Conservation (phyloP, 2,329 filamentous ascomycete species). For the Colletotrichum falcatum region DNA sequence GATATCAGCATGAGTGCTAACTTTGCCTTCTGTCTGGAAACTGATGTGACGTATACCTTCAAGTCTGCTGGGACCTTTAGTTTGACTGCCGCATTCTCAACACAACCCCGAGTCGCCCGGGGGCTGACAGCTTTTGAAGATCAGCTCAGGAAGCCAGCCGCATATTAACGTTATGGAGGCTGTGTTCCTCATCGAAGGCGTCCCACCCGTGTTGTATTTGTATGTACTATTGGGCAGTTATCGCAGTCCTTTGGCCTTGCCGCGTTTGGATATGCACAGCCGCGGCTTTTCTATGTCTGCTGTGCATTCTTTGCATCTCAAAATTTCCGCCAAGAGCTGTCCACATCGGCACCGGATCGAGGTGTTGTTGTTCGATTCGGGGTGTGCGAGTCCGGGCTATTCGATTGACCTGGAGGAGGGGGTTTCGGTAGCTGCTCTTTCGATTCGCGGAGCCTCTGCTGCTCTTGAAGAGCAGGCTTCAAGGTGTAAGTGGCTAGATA, state of each 20-base stretch:
- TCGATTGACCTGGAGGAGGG: neutral
- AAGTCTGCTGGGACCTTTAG: no score
- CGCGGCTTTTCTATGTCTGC: neutral
- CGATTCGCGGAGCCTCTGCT: slow-evolving; percentile 22
- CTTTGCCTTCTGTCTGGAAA: no score
- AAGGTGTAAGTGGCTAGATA: slow-evolving; percentile 30
- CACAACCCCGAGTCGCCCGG: neutral
- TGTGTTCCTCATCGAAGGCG: neutral
- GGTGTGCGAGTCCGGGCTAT: neutral
- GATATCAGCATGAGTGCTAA: neutral
- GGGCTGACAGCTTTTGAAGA: neutral
- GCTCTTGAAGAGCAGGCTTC: slow-evolving; percentile 30
- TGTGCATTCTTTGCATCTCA: neutral
- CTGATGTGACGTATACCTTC: neutral
- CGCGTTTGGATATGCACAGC: neutral
- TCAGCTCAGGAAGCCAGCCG: neutral
- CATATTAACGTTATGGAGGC: neutral
- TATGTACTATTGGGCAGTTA: neutral
- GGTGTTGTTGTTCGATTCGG: slow-evolving; percentile 14
- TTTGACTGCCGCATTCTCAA: neutral
- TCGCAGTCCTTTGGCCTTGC: neutral
- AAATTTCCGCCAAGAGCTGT: neutral
- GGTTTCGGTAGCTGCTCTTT: slow-evolving; percentile 3
- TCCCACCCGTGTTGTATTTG: neutral
- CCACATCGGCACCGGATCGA: neutral